Evolutionary conservation across 1,284 basidiomycete genomes (phyloP).

Genomic region (Sporisorium sorghi): DNA sequence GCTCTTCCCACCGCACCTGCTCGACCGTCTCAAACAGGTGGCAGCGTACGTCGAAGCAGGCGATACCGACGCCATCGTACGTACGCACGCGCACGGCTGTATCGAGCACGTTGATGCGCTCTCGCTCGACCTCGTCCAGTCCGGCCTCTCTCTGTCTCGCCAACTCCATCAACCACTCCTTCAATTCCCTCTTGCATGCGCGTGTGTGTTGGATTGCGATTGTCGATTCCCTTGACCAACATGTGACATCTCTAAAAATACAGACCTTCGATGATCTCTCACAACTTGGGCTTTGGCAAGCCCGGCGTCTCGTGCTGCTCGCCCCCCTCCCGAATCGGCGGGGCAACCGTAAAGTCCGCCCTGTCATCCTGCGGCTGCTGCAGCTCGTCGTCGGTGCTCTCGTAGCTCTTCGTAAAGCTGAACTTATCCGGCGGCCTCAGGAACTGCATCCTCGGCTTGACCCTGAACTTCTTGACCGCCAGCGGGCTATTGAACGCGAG

Average conservation of each 20-base stretch:
- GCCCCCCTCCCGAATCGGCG: slow-evolving; percentile 6
- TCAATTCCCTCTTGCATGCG: too few species aligned
- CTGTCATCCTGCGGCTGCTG: slow-evolving; percentile 49
- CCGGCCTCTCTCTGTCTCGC: slow-evolving; percentile 2
- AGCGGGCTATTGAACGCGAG: slow-evolving; percentile 57
- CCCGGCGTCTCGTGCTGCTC: not conserved
- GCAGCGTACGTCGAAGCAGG: slow-evolving; percentile 15
- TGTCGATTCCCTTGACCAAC: not conserved
- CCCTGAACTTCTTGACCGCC: slow-evolving; percentile 53
- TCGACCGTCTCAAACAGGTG: slow-evolving; percentile 32
- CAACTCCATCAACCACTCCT: slow-evolving; percentile 3
- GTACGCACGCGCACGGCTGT: slow-evolving; percentile 52
- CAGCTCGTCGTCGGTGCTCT: slow-evolving; percentile 31
- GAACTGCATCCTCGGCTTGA: slow-evolving; percentile 62
- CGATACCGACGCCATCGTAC: slow-evolving; percentile 55
- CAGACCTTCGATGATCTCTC: not conserved
- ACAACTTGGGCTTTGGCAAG: slow-evolving; percentile 33
- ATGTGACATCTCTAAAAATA: not conserved
- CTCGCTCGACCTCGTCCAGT: slow-evolving; percentile 18
- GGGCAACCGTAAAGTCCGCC: slow-evolving; percentile 27
- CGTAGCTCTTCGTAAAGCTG: slow-evolving; percentile 19
- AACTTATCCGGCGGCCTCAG: slow-evolving; percentile 33
- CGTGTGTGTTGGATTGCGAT: not conserved
- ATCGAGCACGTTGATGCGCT: slow-evolving; percentile 36
- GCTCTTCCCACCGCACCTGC: slow-evolving; percentile 27